Evolutionary conservation across 2,329 filamentous ascomycete genomes (phyloP).

Genomic region (Xylariaceae sp.): DNA sequence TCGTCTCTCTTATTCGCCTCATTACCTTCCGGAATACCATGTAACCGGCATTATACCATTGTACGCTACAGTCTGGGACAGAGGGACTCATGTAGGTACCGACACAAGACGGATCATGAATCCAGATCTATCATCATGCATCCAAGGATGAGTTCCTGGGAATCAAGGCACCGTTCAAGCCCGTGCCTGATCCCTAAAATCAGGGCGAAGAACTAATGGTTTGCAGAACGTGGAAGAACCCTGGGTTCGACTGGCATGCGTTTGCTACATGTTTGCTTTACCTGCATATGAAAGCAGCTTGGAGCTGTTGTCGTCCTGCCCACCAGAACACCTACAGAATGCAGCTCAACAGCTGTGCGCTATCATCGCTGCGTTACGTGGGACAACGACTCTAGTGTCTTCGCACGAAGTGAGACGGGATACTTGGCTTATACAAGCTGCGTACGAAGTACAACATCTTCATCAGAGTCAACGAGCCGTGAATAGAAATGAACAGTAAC

Average conservation of each 20-base stretch:
- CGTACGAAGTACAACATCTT: not conserved
- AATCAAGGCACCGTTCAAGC: too few relatives aligned
- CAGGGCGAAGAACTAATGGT: too few relatives aligned
- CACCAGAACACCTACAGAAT: not conserved
- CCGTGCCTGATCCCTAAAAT: too few relatives aligned
- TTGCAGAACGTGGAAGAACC: not conserved
- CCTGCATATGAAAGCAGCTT: not conserved
- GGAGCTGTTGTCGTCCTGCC: not conserved
- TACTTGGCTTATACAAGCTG: too few relatives aligned
- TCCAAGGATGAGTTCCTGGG: not conserved
- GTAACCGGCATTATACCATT: too few relatives aligned
- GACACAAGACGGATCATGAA: not conserved
- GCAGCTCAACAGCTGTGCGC: not conserved
- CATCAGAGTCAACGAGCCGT: not conserved
- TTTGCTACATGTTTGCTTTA: not conserved
- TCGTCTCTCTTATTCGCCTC: too few relatives aligned
- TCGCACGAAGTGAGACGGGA: not conserved
- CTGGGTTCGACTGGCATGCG: not conserved
- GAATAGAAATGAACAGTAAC: not conserved
- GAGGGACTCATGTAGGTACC: too few relatives aligned
- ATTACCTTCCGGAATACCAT: too few relatives aligned
- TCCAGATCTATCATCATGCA: not conserved
- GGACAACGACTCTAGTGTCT: not conserved
- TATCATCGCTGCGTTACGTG: not conserved
- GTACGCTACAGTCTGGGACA: too few relatives aligned